Evolutionary conservation across 1,284 basidiomycete genomes (phyloP).

Genomic region (Ceratobasidium sp.): DNA sequence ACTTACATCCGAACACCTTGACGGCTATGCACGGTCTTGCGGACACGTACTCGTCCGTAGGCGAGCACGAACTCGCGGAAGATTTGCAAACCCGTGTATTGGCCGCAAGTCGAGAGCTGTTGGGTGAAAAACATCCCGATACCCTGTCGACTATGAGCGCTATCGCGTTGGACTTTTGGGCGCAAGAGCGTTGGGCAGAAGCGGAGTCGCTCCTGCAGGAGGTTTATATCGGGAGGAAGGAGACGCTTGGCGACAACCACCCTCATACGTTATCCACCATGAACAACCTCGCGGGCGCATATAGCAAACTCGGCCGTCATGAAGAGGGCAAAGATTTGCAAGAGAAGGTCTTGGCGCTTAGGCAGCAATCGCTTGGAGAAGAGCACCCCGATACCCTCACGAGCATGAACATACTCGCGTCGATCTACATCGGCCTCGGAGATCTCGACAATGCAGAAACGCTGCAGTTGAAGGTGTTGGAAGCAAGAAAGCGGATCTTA

Average conservation of each 20-base stretch:
- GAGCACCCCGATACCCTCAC: slow-evolving; percentile 20
- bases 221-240: neutral
- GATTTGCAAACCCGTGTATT: neutral
- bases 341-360: neutral
- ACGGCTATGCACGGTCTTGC: slow-evolving; percentile 2
- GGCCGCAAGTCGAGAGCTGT: neutral
- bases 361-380: neutral
- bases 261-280: slow-evolving; percentile 17
- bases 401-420: neutral
- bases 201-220: neutral
- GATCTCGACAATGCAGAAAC: neutral
- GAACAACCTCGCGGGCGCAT: slow-evolving; percentile 16
- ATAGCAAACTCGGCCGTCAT: neutral
- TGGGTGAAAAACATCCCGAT: slow-evolving; percentile 15
- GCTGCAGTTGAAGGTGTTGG: neutral
- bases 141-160: neutral
- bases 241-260: slow-evolving; percentile 15
- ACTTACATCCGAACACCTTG: neutral
- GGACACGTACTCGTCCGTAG: neutral
- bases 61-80: neutral
- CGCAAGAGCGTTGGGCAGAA: neutral
- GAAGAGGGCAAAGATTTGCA: slow-evolving; percentile 3
- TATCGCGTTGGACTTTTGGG: neutral
- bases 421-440: neutral
- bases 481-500: neutral